phyloP scores from a whole-genome alignment of 768 basidiomycete genomes.

The Trichaptum fuscoviolaceum region DNA sequence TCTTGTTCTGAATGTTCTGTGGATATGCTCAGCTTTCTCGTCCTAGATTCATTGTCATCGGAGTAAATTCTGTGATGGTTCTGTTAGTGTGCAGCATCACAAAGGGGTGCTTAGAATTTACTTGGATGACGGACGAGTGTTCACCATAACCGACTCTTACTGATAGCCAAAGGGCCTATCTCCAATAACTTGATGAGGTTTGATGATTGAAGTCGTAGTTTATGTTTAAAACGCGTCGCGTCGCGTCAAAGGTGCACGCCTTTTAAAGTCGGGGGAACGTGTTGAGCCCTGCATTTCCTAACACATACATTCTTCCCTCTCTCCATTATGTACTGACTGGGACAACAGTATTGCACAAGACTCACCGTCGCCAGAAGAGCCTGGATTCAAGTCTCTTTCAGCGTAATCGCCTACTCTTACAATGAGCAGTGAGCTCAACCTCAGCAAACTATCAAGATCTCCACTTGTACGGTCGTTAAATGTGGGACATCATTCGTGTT shows the following conservation, averaged over 20 bases:
- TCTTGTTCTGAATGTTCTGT: background rate
- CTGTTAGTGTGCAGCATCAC: background rate
- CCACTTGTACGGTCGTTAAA: slow-evolving; percentile 69
- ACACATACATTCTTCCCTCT: slow-evolving; percentile 23
- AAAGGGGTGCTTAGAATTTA: background rate
- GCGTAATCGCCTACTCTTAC: too few species aligned
- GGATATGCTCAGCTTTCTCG: background rate
- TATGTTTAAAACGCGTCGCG: slow-evolving; percentile 63
- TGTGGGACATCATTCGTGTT: slow-evolving; percentile 98
- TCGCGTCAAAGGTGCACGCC: slow-evolving; percentile 37
- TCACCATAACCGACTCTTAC: background rate
- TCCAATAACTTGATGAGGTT: too few species aligned
- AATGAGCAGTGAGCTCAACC: background rate
- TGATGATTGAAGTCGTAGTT: slow-evolving; percentile 25
- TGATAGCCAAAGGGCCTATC: too few species aligned
- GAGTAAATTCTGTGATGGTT: background rate
- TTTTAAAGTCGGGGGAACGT: too few species aligned
- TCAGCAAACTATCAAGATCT: slow-evolving; percentile 81
- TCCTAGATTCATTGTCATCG: background rate
- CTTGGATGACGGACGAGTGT: background rate
- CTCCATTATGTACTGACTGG: too few species aligned
- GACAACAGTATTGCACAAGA: too few species aligned
- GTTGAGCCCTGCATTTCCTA: background rate
- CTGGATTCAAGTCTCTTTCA: too few species aligned
- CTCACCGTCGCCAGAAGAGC: too few species aligned